A percentile compares a stretch with the other conserved stretches of the same genome.
phyloP scores from a whole-genome alignment of 1,284 basidiomycete species.

The Rhodotorula sp. region DNA sequence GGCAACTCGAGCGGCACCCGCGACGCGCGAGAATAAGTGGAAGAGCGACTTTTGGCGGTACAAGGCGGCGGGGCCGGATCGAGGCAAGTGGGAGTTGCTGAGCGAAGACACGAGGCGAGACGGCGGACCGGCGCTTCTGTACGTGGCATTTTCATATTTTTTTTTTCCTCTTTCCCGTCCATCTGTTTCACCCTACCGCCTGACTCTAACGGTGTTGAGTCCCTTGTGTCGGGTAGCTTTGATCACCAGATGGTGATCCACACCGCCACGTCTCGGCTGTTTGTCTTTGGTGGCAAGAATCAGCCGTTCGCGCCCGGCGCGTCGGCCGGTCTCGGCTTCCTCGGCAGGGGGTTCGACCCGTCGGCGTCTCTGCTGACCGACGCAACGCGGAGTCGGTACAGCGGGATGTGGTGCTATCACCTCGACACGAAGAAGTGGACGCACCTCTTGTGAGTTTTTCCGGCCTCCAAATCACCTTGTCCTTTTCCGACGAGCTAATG shows the following conservation, averaged over 20 bases:
- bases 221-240: too few relatives aligned
- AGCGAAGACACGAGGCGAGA: constrained; percentile 46
- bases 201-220: too few relatives aligned
- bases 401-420: constrained; percentile 49
- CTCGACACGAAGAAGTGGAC: constrained; percentile 45
- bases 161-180: too few relatives aligned
- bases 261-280: constrained; percentile 44
- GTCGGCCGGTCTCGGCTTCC: background rate
- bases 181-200: too few relatives aligned
- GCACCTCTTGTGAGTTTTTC: constrained; percentile 40
- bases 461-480: background rate
- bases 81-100: constrained; percentile 47
- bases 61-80: constrained; percentile 43
- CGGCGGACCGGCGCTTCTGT: constrained; percentile 48
- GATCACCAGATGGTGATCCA: constrained; percentile 49
- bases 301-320: constrained; percentile 34
- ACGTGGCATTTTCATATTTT: background rate
- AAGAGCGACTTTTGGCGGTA: constrained; percentile 48
- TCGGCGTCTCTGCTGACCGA: too few relatives aligned
- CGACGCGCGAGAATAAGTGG: constrained; percentile 5
- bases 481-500: too few relatives aligned
- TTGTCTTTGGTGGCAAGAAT: constrained; percentile 50
- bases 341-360: background rate
- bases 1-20: too few relatives aligned
- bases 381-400: constrained; percentile 39